These are phyloP conservation scores for Biscogniauxia mediterranea DNA, from an alignment of 2,329 filamentous ascomycete genomes.

Conservation along the genomic window DNA sequence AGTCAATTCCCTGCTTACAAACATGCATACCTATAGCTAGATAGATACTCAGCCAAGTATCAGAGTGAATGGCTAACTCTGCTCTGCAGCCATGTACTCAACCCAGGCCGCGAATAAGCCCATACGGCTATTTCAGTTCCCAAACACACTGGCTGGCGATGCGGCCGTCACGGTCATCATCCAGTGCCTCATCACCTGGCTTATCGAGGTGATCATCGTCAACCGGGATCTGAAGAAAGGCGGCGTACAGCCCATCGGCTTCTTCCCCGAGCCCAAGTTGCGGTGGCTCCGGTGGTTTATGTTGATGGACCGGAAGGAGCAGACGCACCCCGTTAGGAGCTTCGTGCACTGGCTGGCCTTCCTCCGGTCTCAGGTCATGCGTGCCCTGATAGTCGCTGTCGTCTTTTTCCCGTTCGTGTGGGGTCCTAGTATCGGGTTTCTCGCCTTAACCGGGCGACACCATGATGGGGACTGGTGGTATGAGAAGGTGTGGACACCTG, in stretches of 20 bases:
- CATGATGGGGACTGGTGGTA: conserved; percentile 45
- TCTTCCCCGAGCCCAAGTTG: conserved; percentile 36
- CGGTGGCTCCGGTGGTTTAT: conserved; percentile 43
- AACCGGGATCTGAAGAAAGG: conserved; percentile 45
- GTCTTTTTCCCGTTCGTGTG: conserved; percentile 44
- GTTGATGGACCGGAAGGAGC: conserved; percentile 36
- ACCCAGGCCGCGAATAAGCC: conserved; percentile 36
- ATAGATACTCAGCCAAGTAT: too few relatives aligned
- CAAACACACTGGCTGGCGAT: conserved; percentile 51
- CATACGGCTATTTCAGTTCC: conserved; percentile 48
- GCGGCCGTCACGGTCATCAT: conserved; percentile 50
- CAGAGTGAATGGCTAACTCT: conserved; percentile 1
- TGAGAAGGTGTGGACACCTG: conserved; percentile 42
- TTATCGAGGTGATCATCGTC: conserved; percentile 48
- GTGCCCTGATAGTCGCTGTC: conserved; percentile 37
- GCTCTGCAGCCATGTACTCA: conserved; percentile 46
- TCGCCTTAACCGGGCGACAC: conserved; percentile 38
- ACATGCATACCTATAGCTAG: too few relatives aligned
- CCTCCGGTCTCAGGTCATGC: conserved; percentile 35
- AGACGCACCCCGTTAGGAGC: conserved; percentile 28
- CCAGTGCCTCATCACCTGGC: conserved; percentile 51
- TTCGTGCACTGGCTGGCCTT: conserved; percentile 34
- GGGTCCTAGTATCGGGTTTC: conserved; percentile 42
- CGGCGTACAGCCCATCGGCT: conserved; percentile 47
- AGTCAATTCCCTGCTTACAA: conserved; percentile 11